Conservation (phyloP, 2,329 filamentous ascomycete species). For the Aureobasidium lini region DNA sequence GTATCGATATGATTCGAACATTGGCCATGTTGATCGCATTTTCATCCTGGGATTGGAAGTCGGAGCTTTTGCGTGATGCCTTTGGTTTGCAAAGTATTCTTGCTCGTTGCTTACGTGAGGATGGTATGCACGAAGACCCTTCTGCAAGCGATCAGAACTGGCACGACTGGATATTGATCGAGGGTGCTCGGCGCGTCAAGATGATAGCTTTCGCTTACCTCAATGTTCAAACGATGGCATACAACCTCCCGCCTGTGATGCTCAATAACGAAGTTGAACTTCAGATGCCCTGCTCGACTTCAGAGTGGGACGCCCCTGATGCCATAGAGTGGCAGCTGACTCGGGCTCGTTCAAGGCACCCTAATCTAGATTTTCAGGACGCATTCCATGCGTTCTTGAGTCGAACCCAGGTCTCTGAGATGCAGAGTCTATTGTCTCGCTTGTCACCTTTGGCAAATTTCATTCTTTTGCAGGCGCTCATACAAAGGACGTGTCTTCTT, state of each 20-base stretch:
- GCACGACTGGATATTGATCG: background rate
- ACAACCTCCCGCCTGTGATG: conserved; percentile 54
- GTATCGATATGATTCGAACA: conserved; percentile 21
- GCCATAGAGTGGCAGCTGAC: no score
- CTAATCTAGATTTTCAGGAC: no score
- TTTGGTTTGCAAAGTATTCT: conserved; percentile 50
- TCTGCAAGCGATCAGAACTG: conserved; percentile 22
- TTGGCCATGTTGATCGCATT: conserved; percentile 53
- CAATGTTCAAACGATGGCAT: conserved; percentile 55
- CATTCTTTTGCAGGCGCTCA: no score
- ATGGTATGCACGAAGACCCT: conserved; percentile 50
- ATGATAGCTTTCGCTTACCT: conserved; percentile 42
- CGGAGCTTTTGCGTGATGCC: conserved; percentile 49
- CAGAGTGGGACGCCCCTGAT: background rate
- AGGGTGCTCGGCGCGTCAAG: background rate
- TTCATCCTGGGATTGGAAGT: conserved; percentile 53
- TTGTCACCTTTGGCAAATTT: no score
- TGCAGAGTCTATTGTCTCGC: no score
- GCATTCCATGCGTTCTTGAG: no score
- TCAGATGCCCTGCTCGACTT: background rate
- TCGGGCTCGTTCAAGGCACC: no score
- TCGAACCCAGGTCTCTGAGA: no score
- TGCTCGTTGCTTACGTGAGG: conserved; percentile 48
- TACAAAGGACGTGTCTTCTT: no score
- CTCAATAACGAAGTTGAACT: background rate